Evolutionary conservation across 2,329 filamentous ascomycete genomes (phyloP).

Genomic region (Calonectria naviculata): DNA sequence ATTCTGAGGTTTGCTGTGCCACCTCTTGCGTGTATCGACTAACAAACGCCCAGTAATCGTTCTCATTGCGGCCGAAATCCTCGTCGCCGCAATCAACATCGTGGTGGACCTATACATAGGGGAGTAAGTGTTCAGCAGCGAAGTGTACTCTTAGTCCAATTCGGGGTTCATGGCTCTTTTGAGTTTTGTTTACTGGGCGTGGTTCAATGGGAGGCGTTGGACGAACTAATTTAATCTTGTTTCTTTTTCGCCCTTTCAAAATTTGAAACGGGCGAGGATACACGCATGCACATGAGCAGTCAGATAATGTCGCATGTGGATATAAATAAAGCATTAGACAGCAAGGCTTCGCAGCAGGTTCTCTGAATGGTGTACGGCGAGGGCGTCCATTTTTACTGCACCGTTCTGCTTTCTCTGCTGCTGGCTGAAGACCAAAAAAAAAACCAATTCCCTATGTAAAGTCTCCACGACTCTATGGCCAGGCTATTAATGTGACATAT

Average conservation of each 20-base stretch:
- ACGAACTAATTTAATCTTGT: background rate
- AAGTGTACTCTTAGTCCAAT: background rate
- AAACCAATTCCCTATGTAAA: constrained; percentile 22
- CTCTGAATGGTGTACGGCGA: constrained; percentile 21
- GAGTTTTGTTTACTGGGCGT: background rate
- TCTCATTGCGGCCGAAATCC: constrained; percentile 93
- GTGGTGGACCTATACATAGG: constrained; percentile 87
- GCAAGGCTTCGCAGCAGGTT: constrained; percentile 35
- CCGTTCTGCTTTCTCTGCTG: constrained; percentile 24
- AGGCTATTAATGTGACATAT: constrained; percentile 21
- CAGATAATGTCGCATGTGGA: constrained; percentile 28
- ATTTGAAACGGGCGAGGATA: background rate
- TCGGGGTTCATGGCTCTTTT: background rate
- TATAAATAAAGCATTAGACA: constrained; percentile 36
- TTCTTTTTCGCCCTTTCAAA: constrained; percentile 16
- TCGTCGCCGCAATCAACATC: constrained; percentile 94
- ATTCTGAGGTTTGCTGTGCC: background rate
- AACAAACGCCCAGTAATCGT: constrained; percentile 77
- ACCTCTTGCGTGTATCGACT: background rate
- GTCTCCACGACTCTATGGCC: constrained; percentile 26
- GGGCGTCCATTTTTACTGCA: constrained; percentile 11
- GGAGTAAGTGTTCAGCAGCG: constrained; percentile 35
- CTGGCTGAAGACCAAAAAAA: constrained; percentile 3
- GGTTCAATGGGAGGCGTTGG: background rate
- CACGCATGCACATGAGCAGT: constrained; percentile 4